Evolutionary conservation across 768 basidiomycete genomes (phyloP), one percentile per base, ranked within the genome.

Genomic region (Termitomyces sp.): DNA sequence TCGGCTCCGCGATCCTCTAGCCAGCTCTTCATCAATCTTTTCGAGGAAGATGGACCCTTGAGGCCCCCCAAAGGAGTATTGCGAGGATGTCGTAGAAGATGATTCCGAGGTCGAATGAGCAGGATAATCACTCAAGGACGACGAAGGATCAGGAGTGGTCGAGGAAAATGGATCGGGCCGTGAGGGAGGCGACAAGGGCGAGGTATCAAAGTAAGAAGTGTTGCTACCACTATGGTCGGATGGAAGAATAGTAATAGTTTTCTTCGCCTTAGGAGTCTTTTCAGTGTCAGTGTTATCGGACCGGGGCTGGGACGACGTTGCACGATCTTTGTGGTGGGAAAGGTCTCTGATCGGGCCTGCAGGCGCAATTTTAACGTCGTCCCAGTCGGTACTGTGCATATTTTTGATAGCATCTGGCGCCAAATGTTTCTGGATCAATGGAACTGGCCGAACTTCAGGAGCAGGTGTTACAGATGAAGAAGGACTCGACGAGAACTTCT

Each of bases 71-170:
- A 83, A 73, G 1, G 88, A 88, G 65, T 84, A 88, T 60, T 84
- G 84, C 15, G 88, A 90, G 2, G 88, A 90, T 11, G 84, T 81
- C n/a, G 84, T 85, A 20, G 90, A 90, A 15, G 84, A 84, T 4
- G 90, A 90, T 65, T 85, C 86, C 11, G 91, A 89, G 9, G 88
- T 88, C 11, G 89, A 87, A 24, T 79, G 82, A 58, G 81, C 80
- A 44, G 87, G 87, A 67, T 87, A 90, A 66, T 88, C 87, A 58
- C 89, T 88, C 53, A 89, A 69, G 5, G 89, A 89, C 16, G 91
- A 91, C 57, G 89, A 86, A 36, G 90, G 90, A 74, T 92, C 90
- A 7, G 89, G 88, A 15, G 91, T 92, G 11, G 85, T 77, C 12
- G 89, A 83, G 18, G 82, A 82, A 35, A 81, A 76, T 57, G 82